Evolutionary conservation across 2,329 filamentous ascomycete genomes (phyloP).

Genomic region (Hymenoscyphus infarciens): DNA sequence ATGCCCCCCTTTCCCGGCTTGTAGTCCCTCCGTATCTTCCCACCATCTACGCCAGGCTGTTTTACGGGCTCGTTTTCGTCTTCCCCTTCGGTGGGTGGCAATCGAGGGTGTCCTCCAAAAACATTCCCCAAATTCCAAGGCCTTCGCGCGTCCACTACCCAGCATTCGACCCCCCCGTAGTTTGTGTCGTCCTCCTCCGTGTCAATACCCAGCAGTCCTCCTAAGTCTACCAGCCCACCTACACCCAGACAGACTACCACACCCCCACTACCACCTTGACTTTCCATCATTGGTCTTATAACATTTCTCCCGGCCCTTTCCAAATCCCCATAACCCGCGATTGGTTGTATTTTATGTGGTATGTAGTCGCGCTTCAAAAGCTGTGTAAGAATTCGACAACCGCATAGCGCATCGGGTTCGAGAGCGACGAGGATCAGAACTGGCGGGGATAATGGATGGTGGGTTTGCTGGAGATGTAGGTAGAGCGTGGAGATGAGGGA

Average conservation of each 20-base stretch:
- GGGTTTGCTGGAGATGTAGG: constrained; percentile 77
- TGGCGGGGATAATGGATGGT: constrained; percentile 85
- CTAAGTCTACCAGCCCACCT: constrained; percentile 85
- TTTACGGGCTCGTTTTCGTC: constrained; percentile 39
- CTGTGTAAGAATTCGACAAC: constrained; percentile 86
- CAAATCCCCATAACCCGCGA: constrained; percentile 88
- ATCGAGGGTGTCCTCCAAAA: constrained; percentile 68
- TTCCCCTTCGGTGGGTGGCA: constrained; percentile 44
- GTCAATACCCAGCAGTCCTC: constrained; percentile 72
- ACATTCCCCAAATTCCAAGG: constrained; percentile 96
- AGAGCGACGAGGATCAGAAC: constrained; percentile 90
- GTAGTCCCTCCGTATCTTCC: constrained; percentile 68
- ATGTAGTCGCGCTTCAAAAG: constrained; percentile 98
- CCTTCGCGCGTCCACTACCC: constrained; percentile 86
- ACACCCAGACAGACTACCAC: constrained; percentile 91
- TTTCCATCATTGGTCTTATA: constrained; percentile 81
- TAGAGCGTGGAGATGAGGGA: constrained; percentile 88
- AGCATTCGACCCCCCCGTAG: constrained; percentile 86
- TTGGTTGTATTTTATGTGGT: constrained; percentile 92
- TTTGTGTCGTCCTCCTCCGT: constrained; percentile 60
- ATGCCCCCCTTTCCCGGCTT: constrained; percentile 80
- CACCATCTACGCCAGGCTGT: constrained; percentile 66
- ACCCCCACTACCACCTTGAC: constrained; percentile 78
- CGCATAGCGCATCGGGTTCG: constrained; percentile 92
- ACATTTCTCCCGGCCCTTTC: constrained; percentile 74